Evolutionary conservation across 2,329 filamentous ascomycete genomes (phyloP), one percentile per base, ranked within the genome.

Genomic region (Pseudocercospora crystallina): DNA sequence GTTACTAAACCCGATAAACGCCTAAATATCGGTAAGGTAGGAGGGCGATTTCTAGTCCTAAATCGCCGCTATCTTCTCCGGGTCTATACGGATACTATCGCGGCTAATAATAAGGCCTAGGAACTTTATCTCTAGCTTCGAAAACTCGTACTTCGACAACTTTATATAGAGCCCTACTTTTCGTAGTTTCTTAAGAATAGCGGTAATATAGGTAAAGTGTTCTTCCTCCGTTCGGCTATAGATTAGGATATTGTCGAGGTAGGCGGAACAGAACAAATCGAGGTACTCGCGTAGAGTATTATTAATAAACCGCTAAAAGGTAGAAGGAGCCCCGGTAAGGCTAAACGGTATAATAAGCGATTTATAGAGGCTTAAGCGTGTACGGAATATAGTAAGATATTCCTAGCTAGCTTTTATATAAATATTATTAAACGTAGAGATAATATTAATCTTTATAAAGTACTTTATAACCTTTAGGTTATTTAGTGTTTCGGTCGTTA

Each of bases 231-330:
- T 56, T 40, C 66, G 54, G 15, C 42, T 59, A 53, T 61, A 71
- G 10, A 70, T 59, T 11, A 64, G 42, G 13, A 65, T 60, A 39
- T 68, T 43, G 45, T 68, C 47, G 5, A 69, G 7, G 43, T 65
- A 67, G n/a, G 48, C 49, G 2, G 57, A 34, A 8, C 54, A 44
- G 12, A 53, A 57, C 2, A 45, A 48, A 51, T 69, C 53, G 34
- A 69, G 43, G 39, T 57, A 55, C 32, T 63, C 53, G 30, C 41
- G 8, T 37, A 68, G 41, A 26, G 42, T 47, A 15, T 61, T 43
- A 45, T 66, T 68, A 49, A 67, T 61, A 33, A 59, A 53, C 11
- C 59, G 40, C 61, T 70, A 56, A 33, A 55, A 63, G 4, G 45
- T 58, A 1, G 34, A 42, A 36, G 45, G 61, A 0, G 51, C 50